Evolutionary conservation across 257 asterid genomes (phyloP), one percentile per base, ranked within the genome.

Genomic region (Ajuga chamaepitys): DNA sequence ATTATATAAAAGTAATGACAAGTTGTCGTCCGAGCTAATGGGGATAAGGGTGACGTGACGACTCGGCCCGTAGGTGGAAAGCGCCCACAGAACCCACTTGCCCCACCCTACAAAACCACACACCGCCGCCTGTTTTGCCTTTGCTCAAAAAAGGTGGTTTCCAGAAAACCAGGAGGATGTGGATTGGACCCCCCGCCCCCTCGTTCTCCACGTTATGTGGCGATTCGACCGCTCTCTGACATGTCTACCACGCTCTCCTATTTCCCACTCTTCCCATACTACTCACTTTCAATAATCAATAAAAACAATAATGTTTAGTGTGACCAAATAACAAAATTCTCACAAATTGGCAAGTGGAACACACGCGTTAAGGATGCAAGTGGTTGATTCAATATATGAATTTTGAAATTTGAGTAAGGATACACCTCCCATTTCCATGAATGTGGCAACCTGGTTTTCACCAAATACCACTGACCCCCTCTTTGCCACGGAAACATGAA

Each of bases 211-310:
- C 80, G 58, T 75, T 77, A 84, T 83, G 92, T 84, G 95, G 92
- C 92, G 84, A 86, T 81, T 88, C 92, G 96, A 86, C 87, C 88
- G 75, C 77, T 48, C 78, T 61, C 88, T 88, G 88, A 80, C 88
- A 68, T 17, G 4, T 6, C 9, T 1, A 9, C 55, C 61, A 44
- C 70, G 59, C 75, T 64, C 75, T 10, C 68, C 51, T 16, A 7
- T 10, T 2, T 58, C 25, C 20, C 50, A 9, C 32, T 16, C 10
- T 0, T 26, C 62, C 24, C n/a, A n/a, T n/a, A n/a, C n/a, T n/a
- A n/a, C n/a, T n/a, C n/a, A n/a, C n/a, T n/a, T n/a, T n/a, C n/a
- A n/a, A n/a, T n/a, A n/a, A n/a, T n/a, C n/a, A n/a, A 45, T n/a
- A 10, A 45, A 2, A n/a, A 26, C 1, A 30, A 1, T 4, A 30